A percentile compares a stretch with the other conserved stretches of the same genome.
Evolutionary conservation across 257 asterid genomes (phyloP).

Genomic region (Gentiana dahurica): DNA sequence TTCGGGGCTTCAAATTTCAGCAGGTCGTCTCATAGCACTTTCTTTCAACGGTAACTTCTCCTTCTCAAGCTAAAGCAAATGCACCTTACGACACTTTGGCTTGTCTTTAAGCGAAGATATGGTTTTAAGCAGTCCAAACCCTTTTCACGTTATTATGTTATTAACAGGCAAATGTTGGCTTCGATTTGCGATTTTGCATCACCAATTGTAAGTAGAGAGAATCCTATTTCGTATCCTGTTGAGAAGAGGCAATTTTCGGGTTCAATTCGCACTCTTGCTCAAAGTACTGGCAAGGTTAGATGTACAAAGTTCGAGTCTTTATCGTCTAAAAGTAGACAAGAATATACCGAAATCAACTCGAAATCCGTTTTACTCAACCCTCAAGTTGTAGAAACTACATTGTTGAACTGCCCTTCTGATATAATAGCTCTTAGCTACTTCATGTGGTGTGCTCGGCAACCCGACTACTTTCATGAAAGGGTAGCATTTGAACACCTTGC

Average conservation of each 20-base stretch:
- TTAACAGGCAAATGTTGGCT: conserved; percentile 20
- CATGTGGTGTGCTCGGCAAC: conserved; percentile 69
- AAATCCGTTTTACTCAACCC: conserved; percentile 25
- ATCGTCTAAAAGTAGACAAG: conserved; percentile 11
- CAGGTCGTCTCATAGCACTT: no score
- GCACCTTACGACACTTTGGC: no score
- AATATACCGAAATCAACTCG: conserved; percentile 5
- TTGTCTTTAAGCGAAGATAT: conserved; percentile 12
- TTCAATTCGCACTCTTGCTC: conserved; percentile 19
- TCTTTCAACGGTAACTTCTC: no score
- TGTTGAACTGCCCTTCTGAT: conserved; percentile 51
- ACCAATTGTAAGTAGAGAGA: conserved; percentile 10
- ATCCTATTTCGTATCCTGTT: conserved; percentile 5
- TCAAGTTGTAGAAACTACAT: conserved; percentile 35
- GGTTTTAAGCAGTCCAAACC: conserved; percentile 6
- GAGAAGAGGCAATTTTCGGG: conserved; percentile 20
- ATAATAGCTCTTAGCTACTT: conserved; percentile 46
- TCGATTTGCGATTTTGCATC: conserved; percentile 24
- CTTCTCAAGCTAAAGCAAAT: no score
- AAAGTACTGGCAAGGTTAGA: conserved; percentile 1
- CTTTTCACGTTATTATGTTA: conserved; percentile 2
- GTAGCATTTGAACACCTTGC: conserved; percentile 46
- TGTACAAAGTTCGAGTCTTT: conserved; percentile 6
- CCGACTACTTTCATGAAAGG: conserved; percentile 54
- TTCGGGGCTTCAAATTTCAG: no score